These are phyloP conservation scores for Ophiocordyceps sinensis DNA, from an alignment of 2,329 filamentous ascomycete species.

Conservation along the genomic window DNA sequence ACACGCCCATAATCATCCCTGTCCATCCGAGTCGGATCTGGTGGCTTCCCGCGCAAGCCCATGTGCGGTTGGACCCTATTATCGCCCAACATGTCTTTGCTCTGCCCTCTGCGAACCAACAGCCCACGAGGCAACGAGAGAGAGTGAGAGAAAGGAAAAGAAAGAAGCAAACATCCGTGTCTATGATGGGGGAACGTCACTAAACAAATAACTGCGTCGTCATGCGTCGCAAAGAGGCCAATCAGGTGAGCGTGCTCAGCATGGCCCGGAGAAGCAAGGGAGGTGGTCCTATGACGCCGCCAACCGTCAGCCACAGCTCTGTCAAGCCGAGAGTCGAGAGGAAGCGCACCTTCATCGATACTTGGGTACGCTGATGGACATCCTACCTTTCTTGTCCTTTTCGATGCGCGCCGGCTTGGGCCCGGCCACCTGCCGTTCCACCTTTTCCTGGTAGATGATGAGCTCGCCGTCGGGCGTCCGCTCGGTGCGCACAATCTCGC, in stretches of 20 bases:
- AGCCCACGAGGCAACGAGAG: too few relatives aligned
- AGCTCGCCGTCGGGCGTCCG: conserved; percentile 45
- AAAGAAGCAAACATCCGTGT: too few relatives aligned
- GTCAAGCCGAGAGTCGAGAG: conserved; percentile 3
- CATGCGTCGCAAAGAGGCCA: neutral
- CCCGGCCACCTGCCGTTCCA: conserved; percentile 40
- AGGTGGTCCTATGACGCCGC: conserved; percentile 38
- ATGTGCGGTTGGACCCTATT: too few relatives aligned
- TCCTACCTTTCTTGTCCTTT: conserved; percentile 92
- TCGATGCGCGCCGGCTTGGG: conserved; percentile 54
- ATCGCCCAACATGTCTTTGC: too few relatives aligned
- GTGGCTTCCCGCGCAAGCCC: too few relatives aligned
- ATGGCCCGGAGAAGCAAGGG: conserved; percentile 52
- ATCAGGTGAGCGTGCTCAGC: conserved; percentile 54
- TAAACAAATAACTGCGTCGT: neutral
- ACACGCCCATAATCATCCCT: too few relatives aligned
- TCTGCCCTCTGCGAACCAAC: too few relatives aligned
- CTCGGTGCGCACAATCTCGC: conserved; percentile 41
- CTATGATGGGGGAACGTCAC: too few relatives aligned
- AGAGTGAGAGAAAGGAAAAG: too few relatives aligned
- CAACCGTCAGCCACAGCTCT: conserved; percentile 16
- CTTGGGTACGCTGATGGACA: conserved; percentile 70
- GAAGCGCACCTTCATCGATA: conserved; percentile 42
- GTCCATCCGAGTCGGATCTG: too few relatives aligned
- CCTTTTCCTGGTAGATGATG: conserved; percentile 46